Conservation (phyloP, 805 yeast genomes). For the Myxozyma melibiosi region DNA sequence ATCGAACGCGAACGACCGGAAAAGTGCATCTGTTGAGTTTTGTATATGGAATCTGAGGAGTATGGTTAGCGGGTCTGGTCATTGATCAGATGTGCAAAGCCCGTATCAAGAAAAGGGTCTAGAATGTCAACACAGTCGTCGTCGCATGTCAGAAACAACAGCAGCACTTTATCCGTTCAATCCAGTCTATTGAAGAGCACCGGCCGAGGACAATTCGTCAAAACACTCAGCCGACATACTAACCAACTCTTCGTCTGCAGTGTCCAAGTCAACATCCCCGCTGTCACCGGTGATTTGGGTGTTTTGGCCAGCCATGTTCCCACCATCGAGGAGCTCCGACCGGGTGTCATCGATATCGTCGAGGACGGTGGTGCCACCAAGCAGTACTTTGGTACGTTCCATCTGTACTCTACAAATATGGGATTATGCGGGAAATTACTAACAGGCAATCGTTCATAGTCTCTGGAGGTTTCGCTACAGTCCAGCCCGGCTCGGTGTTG, state of each 20-base stretch:
- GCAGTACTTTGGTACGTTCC: constrained; percentile 61
- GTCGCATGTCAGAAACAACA: too few species aligned
- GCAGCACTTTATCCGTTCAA: too few species aligned
- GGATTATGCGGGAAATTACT: neutral
- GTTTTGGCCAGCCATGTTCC: constrained; percentile 97
- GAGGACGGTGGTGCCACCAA: constrained; percentile 71
- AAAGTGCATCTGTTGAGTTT: too few species aligned
- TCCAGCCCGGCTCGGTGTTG: constrained; percentile 89
- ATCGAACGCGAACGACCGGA: too few species aligned
- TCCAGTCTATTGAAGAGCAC: too few species aligned
- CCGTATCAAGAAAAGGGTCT: too few species aligned
- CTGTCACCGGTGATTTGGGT: constrained; percentile 95
- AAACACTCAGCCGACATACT: too few species aligned
- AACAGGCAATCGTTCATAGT: constrained; percentile 45
- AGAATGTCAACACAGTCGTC: too few species aligned
- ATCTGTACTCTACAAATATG: neutral
- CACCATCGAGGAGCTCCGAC: constrained; percentile 90
- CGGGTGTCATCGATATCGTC: constrained; percentile 92
- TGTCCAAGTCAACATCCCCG: constrained; percentile 91
- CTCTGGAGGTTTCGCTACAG: constrained; percentile 95
- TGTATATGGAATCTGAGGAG: too few species aligned
- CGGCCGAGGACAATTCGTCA: too few species aligned
- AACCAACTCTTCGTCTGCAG: constrained; percentile 39
- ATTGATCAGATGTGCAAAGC: too few species aligned
- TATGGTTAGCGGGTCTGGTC: too few species aligned